These are phyloP conservation scores for Pseudocercospora eumusae DNA, from an alignment of 2,329 filamentous ascomycete species.

Conservation along the genomic window DNA sequence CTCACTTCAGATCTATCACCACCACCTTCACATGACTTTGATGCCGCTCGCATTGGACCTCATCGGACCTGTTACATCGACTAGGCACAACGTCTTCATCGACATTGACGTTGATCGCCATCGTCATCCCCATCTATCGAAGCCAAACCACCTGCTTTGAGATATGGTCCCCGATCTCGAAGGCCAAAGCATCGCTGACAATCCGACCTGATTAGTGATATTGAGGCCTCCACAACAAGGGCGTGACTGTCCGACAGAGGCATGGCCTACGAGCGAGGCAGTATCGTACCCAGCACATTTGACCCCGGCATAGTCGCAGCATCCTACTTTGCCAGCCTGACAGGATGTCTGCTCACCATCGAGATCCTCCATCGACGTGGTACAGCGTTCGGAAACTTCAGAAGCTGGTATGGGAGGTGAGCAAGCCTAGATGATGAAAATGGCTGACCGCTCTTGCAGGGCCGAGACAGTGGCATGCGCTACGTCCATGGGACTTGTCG, in stretches of 20 bases:
- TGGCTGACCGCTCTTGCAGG: conserved; percentile 33
- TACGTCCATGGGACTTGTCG: conserved; percentile 51
- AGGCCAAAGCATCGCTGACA: neutral
- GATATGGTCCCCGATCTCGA: neutral
- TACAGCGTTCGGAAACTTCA: conserved; percentile 35
- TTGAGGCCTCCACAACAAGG: neutral
- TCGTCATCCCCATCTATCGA: too few species aligned
- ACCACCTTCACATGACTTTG: neutral
- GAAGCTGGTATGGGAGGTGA: conserved; percentile 36
- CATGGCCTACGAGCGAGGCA: conserved; percentile 11
- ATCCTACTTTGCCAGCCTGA: conserved; percentile 68
- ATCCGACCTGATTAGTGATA: neutral
- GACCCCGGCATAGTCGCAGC: conserved; percentile 65
- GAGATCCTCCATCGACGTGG: conserved; percentile 71
- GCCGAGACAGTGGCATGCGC: conserved; percentile 46
- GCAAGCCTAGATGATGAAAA: conserved; percentile 1
- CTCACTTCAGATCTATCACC: neutral
- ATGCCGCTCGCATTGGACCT: neutral
- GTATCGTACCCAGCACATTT: conserved; percentile 44
- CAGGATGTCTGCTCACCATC: conserved; percentile 75
- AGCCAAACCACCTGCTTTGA: neutral
- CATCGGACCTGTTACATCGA: neutral
- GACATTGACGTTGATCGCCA: neutral
- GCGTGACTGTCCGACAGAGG: neutral
- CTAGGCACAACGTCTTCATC: neutral